Conservation (phyloP, 108 stramenopile species). For the Nannochloropsis gaditana region DNA sequence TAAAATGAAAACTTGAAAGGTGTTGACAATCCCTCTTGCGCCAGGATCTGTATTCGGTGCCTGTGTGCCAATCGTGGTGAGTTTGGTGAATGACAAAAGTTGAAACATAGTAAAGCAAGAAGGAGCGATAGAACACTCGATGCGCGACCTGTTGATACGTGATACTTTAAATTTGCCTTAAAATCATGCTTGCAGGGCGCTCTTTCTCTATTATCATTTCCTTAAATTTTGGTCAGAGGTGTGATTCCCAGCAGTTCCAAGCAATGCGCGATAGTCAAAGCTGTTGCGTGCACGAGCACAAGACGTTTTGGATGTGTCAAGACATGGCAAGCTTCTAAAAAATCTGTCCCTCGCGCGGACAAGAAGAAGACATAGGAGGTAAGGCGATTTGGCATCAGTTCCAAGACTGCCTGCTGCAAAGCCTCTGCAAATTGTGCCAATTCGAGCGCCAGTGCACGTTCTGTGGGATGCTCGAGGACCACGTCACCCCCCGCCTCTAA, state of each 20-base stretch:
- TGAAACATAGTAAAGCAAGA: no score
- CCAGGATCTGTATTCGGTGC: no score
- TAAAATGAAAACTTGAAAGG: no score
- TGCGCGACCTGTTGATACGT: no score
- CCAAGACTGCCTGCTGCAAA: constrained; percentile 66
- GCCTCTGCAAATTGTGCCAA: constrained; percentile 53
- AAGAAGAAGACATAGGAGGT: constrained; percentile 90
- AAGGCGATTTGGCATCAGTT: constrained; percentile 85
- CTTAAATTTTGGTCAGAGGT: constrained; percentile 75
- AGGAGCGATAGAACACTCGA: no score
- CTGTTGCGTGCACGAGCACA: constrained; percentile 81
- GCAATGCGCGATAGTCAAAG: constrained; percentile 71
- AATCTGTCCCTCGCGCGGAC: constrained; percentile 79
- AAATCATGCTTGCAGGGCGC: not conserved
- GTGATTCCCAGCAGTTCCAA: constrained; percentile 82
- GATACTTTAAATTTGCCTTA: no score
- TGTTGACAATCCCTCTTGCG: no score
- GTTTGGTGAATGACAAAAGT: no score
- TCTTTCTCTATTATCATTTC: not conserved
- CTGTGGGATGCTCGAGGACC: constrained; percentile 68
- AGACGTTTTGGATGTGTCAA: constrained; percentile 63
- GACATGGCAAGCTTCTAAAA: constrained; percentile 56
- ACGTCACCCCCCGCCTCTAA: constrained; percentile 57
- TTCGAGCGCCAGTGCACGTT: constrained; percentile 83
- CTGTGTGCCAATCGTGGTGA: no score